Evolutionary conservation across 192 early-diverging fungal genomes (phyloP).

Genomic region (Phycomyces nitens): DNA sequence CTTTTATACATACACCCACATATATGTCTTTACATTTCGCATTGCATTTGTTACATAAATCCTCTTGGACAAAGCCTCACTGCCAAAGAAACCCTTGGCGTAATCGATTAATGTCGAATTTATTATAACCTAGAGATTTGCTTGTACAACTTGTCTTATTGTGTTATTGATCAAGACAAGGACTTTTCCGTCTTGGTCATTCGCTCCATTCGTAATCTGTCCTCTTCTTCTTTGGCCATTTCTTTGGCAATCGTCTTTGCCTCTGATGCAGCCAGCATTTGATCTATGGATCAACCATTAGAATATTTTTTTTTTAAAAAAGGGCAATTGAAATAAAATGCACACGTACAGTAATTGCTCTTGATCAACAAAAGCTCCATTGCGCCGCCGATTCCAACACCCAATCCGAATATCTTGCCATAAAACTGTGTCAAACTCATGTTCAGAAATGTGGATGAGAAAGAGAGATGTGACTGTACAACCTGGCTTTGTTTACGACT

Average conservation of each 20-base stretch:
- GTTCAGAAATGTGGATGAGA: background rate
- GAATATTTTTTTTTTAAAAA: too few species aligned
- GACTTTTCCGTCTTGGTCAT: background rate
- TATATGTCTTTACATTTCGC: too few species aligned
- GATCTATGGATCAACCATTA: constrained; percentile 19
- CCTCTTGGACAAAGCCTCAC: too few species aligned
- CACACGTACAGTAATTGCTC: constrained; percentile 23
- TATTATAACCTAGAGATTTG: too few species aligned
- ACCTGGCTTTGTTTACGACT: background rate
- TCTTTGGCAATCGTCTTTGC: constrained; percentile 21
- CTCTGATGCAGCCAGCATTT: constrained; percentile 32
- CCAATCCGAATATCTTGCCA: constrained; percentile 24
- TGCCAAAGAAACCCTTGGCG: too few species aligned
- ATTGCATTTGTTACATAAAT: too few species aligned
- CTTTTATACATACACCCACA: too few species aligned
- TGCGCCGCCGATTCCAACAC: constrained; percentile 13
- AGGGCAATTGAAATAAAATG: too few species aligned
- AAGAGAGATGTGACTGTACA: constrained; percentile 3
- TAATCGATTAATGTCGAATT: too few species aligned
- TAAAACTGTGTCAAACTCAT: constrained; percentile 15
- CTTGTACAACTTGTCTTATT: too few species aligned
- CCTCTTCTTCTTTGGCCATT: constrained; percentile 17
- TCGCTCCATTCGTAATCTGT: constrained; percentile 6
- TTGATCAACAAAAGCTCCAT: constrained; percentile 27
- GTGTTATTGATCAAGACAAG: too few species aligned